Percentiles rank a stretch among this genome's conserved stretches.
Conservation (phyloP, 1,139 yeast genomes). For the Yamadazyma pseudoaaseri region DNA sequence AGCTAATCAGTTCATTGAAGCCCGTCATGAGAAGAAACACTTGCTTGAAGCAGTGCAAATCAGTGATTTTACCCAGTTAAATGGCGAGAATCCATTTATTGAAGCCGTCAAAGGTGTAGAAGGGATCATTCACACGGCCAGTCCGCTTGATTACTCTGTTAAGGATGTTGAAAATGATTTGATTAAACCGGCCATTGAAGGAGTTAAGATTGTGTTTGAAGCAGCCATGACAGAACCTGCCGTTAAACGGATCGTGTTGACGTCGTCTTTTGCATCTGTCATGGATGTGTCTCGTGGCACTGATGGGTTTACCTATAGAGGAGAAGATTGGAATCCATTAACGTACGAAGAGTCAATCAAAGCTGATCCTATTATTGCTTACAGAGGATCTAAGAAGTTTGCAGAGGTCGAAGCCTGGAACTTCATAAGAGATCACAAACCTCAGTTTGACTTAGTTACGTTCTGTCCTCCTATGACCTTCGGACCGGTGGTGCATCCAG, state of each 20-base stretch:
- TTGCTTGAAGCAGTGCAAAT: constrained; percentile 18
- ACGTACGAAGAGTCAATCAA: constrained; percentile 33
- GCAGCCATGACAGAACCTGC: constrained; percentile 24
- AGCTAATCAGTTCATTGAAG: constrained; percentile 20
- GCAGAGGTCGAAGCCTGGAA: constrained; percentile 43
- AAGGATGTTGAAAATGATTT: constrained; percentile 20
- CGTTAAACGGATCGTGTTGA: constrained; percentile 25
- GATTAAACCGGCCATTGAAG: constrained; percentile 21
- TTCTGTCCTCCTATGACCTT: constrained; percentile 53
- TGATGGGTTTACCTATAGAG: constrained; percentile 23
- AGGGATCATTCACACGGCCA: constrained; percentile 21
- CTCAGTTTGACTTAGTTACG: constrained; percentile 42
- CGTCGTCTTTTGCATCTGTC: constrained; percentile 29
- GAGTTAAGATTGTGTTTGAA: constrained; percentile 23
- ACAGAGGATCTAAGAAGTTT: constrained; percentile 39
- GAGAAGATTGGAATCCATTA: constrained; percentile 32
- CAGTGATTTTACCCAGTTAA: constrained; percentile 16
- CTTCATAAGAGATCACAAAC: constrained; percentile 24
- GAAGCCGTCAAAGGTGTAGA: constrained; percentile 19
- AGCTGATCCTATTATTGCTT: constrained; percentile 36
- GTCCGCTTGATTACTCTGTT: constrained; percentile 18
- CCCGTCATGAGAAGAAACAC: constrained; percentile 15
- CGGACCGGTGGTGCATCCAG: constrained; percentile 41
- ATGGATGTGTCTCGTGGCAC: constrained; percentile 15
- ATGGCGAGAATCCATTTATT: constrained; percentile 16